Evolutionary conservation across 768 basidiomycete species (phyloP), one percentile per base, ranked within the genome.

Genomic region (Austroboletus festivus): DNA sequence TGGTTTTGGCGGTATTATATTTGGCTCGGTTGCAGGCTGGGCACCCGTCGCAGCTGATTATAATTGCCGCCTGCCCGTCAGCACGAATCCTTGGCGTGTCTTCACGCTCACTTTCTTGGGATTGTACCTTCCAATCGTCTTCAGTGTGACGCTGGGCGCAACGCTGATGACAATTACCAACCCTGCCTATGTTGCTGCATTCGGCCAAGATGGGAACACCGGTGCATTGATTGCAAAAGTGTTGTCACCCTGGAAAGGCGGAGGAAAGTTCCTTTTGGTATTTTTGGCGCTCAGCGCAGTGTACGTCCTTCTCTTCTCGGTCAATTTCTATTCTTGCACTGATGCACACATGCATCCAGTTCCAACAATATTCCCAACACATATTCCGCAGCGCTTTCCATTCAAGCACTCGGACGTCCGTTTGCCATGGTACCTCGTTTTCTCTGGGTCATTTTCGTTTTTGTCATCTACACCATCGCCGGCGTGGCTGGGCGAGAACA

Each of bases 11-110:
- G 74, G 73, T 2, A 75, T 80, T 56, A 63, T 80, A 22, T 81
- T 79, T 58, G 77, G 74, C 0, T 66, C 73, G 35, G 7, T 28
- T 11, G 63, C 71, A 10, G 76, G 79, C 57, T 78, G 76, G 79
- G 73, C 76, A 1, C 73, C 76, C 2, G 54, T 80, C 1, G 79
- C 78, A 3, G 79, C 79, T 7, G 79, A 81, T 57, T 81, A 77
- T 57, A 79, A 79, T 53, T 74, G 73, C 53, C 68, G 73, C 23
- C 62, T 81, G 0, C 79, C 79, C 0, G 71, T 52, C 3, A 56
- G 75, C 44, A 77, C 73, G 3, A 65, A 71, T 11, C 59, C 71
- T n/a, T 59, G 61, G 45, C 72, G 71, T 22, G 68, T 80, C 13
- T 81, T 81, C 61, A 28, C 68, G 10, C 50, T 80, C 38, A 80